Conservation (phyloP, 2,329 filamentous ascomycete genomes). For the Colletotrichum sojae region DNA sequence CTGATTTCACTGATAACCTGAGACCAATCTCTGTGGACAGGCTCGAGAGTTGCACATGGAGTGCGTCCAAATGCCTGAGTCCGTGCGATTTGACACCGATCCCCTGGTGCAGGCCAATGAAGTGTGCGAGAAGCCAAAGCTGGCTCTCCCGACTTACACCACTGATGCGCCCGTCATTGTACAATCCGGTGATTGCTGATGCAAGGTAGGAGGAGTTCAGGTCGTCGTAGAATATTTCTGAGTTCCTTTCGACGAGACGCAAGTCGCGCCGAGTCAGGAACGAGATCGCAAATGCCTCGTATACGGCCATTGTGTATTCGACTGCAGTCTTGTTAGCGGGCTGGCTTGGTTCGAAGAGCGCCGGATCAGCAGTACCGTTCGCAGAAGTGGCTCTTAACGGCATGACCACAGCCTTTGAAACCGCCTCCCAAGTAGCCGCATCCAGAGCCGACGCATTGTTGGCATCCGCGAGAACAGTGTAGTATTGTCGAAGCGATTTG, state of each 20-base stretch:
- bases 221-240: slow-evolving; percentile 51
- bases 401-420: slow-evolving; percentile 42
- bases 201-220: slow-evolving; percentile 60
- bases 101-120: slow-evolving; percentile 69
- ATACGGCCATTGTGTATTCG: slow-evolving; percentile 44
- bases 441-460: slow-evolving; percentile 43
- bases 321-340: slow-evolving; percentile 5
- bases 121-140: slow-evolving; percentile 77
- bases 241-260: slow-evolving; percentile 57
- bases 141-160: slow-evolving; percentile 57
- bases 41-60: slow-evolving; percentile 68
- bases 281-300: slow-evolving; percentile 53
- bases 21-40: slow-evolving; percentile 66
- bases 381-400: slow-evolving; percentile 39
- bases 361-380: slow-evolving; percentile 17
- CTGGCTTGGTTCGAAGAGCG: slow-evolving; percentile 4
- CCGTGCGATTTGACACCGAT: slow-evolving; percentile 52
- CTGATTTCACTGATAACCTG: slow-evolving; percentile 52
- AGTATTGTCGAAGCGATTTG: slow-evolving; percentile 53
- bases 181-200: slow-evolving; percentile 55
- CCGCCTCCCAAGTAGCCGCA: slow-evolving; percentile 38
- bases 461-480: slow-evolving; percentile 55
- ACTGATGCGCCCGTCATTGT: slow-evolving; percentile 46
- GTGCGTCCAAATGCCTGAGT: slow-evolving; percentile 62
- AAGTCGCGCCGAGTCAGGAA: slow-evolving; percentile 57